Conservation (phyloP, 202 grass and related monocot species). For the Tripidium arundinaceum region DNA sequence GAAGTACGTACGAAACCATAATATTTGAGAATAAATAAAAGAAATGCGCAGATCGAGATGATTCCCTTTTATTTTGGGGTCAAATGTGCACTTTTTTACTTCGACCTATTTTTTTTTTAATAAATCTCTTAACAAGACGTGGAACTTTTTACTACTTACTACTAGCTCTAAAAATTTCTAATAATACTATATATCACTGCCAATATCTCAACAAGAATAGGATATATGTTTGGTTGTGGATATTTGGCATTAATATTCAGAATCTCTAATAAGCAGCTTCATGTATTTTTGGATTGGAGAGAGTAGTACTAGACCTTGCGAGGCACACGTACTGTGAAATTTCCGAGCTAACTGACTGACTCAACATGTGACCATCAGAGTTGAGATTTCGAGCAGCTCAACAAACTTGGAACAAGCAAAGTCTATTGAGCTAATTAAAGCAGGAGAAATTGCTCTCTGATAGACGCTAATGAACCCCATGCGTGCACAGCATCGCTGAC, state of each 20-base stretch:
- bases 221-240: neutral
- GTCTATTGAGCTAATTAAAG: neutral
- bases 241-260: too few species aligned
- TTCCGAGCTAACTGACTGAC: too few species aligned
- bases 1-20: neutral
- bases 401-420: slow-evolving; percentile 35
- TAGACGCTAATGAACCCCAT: neutral
- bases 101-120: neutral
- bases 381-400: slow-evolving; percentile 8
- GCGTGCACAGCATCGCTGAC: neutral
- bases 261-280: neutral
- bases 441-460: neutral
- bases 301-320: too few species aligned
- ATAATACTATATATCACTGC: too few species aligned
- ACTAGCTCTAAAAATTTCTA: too few species aligned
- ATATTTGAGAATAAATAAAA: neutral
- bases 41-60: neutral
- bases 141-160: neutral
- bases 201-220: too few species aligned
- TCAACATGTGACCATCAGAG: neutral
- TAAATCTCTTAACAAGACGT: neutral
- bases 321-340: too few species aligned
- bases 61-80: neutral
- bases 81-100: neutral
- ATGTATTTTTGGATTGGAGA: neutral